Percentiles rank a stretch among this genome's conserved stretches.
These are phyloP conservation scores for Dryadomyces quercivorus DNA, from an alignment of 2,329 filamentous ascomycete genomes.

Conservation along the genomic window DNA sequence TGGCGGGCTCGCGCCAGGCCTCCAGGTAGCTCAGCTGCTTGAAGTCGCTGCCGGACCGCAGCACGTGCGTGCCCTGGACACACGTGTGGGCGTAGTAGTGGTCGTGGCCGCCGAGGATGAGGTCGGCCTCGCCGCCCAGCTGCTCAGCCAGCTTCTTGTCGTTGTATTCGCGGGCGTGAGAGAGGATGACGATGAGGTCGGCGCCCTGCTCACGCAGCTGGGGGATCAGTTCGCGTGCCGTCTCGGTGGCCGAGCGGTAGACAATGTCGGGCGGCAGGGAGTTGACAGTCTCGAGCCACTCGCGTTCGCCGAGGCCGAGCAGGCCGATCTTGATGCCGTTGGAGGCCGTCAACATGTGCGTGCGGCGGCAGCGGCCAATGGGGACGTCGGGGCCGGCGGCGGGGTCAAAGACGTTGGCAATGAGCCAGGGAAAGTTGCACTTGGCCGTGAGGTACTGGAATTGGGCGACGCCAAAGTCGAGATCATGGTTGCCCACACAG, in stretches of 20 bases:
- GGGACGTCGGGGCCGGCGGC: conserved; percentile 58
- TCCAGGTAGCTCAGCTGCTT: conserved; percentile 87
- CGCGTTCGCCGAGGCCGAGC: conserved; percentile 73
- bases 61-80: conserved; percentile 67
- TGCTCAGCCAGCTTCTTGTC: conserved; percentile 75
- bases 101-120: conserved; percentile 81
- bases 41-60: conserved; percentile 86
- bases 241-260: conserved; percentile 66
- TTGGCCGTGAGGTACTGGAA: conserved; percentile 60
- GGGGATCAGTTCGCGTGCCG: conserved; percentile 65
- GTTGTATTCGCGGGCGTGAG: conserved; percentile 80
- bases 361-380: conserved; percentile 64
- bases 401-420: conserved; percentile 80
- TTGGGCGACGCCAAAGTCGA: conserved; percentile 81
- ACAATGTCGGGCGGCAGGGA: conserved; percentile 68
- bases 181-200: conserved; percentile 71
- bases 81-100: conserved; percentile 74
- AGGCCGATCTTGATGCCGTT: conserved; percentile 80
- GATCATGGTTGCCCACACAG: conserved; percentile 86
- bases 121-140: conserved; percentile 62
- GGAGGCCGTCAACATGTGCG: conserved; percentile 63
- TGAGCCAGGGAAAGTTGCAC: conserved; percentile 79
- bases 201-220: conserved; percentile 62
- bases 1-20: conserved; percentile 44
- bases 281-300: conserved; percentile 87